Base-by-base conservation (phyloP, 352 stramenopile species). In the Elongisporangium senticosum region DNA sequence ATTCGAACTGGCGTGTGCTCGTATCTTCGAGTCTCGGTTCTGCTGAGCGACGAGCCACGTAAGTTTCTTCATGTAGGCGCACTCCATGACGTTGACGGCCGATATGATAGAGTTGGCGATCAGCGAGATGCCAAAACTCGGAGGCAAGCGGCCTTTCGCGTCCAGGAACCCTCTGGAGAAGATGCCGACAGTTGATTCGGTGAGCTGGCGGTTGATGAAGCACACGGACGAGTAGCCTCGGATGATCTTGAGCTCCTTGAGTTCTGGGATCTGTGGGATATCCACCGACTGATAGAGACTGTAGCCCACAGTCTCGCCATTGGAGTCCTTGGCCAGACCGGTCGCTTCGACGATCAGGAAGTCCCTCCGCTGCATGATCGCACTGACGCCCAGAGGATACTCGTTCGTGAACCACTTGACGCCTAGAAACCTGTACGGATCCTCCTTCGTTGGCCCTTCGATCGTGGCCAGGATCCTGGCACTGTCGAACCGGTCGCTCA, bases 61-160 rank as follows among this genome's bases (percentile, higher is more conserved):
- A 47, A 89, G 70, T 33, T 89, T 89, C 61, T 83, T 85, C 40
- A 81, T 63, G 55, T 83, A 75, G 14, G 72, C 68, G 56, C 72
- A 86, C 54, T 89, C 75, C n/a, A 77, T 63, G 7, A 85, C 56
- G 4, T 60, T 55, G 14, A 67, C 62, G 37, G 61, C 74, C 11
- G 67, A 60, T 21, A 84, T 71, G 13, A 83, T 70, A n/a, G 67
- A 62, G 7, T 86, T 73, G 21, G 73, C 64, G 19, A 69, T 71
- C 19, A 68, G 56, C 3, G 61, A 53, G 6, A 62, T 61, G 5
- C 62, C 64, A 11, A 75, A 57, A 17, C 71, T 80, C n/a, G 66
- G 65, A 0, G 62, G 65, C 22, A 80, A 50, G 51, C 73, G 63
- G 19, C 71, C 71, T 20, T 72, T 56, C 33, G 75, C 22, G 33